Conservation (phyloP, 768 basidiomycete genomes). For the Ramaria sp. region DNA sequence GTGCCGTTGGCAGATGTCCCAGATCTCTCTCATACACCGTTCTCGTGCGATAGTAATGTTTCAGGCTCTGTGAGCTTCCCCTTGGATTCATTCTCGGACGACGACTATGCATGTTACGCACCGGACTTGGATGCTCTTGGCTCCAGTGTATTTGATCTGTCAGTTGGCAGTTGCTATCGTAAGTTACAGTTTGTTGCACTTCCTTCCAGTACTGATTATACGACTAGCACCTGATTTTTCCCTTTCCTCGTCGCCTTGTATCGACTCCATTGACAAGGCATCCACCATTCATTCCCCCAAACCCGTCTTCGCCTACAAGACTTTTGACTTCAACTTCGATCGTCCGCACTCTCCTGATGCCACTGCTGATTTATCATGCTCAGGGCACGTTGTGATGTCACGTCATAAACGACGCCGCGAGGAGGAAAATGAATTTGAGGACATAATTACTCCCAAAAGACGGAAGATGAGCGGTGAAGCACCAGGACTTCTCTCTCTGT, state of each 20-base stretch:
- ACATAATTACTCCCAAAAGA: neutral
- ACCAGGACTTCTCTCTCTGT: neutral
- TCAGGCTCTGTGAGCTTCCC: neutral
- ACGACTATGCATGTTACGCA: neutral
- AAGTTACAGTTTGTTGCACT: neutral
- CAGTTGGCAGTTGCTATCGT: neutral
- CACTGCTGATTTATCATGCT: neutral
- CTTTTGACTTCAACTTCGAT: constrained; percentile 5
- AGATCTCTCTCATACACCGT: neutral
- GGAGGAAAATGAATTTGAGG: neutral
- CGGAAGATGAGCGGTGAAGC: neutral
- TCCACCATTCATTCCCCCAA: constrained; percentile 7
- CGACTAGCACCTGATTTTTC: neutral
- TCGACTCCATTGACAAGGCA: neutral
- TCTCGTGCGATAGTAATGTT: neutral
- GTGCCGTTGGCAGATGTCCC: neutral
- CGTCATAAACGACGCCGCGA: constrained; percentile 4
- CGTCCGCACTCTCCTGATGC: neutral
- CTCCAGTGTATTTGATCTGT: neutral
- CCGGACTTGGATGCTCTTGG: neutral
- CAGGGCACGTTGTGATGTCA: neutral
- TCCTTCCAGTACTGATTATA: neutral
- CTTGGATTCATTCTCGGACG: neutral
- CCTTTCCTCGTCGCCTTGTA: neutral
- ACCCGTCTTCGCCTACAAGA: constrained; percentile 6